phyloP scores from a whole-genome alignment of 176 grass and related monocot species.

The Lolium perenne region DNA sequence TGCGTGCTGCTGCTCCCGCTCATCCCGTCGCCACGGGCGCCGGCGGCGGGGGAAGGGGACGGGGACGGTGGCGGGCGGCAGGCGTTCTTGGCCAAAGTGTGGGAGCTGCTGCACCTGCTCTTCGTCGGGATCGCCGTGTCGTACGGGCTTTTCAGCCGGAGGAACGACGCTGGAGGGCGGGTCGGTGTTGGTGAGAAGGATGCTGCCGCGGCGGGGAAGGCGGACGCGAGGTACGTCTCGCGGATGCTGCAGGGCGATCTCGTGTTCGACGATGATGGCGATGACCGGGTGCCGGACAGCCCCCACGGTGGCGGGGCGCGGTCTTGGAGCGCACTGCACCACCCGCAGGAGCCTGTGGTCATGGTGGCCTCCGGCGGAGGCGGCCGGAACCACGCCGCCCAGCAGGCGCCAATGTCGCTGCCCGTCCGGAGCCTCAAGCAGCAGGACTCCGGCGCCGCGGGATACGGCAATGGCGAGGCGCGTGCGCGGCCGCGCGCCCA shows the following conservation, averaged over 20 bases:
- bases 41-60: constrained; percentile 34
- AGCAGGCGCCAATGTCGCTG: constrained; percentile 57
- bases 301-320: constrained; percentile 42
- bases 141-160: constrained; percentile 90
- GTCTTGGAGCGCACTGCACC: constrained; percentile 69
- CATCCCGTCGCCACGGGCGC: constrained; percentile 61
- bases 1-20: constrained; percentile 68
- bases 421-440: constrained; percentile 66
- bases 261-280: constrained; percentile 58
- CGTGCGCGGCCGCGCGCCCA: neutral
- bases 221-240: constrained; percentile 65
- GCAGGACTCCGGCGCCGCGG: constrained; percentile 33
- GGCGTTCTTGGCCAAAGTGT: constrained; percentile 70
- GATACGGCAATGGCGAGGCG: constrained; percentile 2
- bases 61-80: constrained; percentile 39
- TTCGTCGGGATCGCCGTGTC: constrained; percentile 86
- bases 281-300: constrained; percentile 35
- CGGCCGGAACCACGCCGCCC: neutral
- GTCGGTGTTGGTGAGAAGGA: constrained; percentile 32
- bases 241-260: constrained; percentile 62
- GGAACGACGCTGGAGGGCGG: constrained; percentile 53
- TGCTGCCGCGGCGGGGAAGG: constrained; percentile 10
- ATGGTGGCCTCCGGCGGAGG: constrained; percentile 39
- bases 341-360: constrained; percentile 49
- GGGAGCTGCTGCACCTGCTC: constrained; percentile 90